Conservation (phyloP, 345 rosid species). For the Ricinus communis region DNA sequence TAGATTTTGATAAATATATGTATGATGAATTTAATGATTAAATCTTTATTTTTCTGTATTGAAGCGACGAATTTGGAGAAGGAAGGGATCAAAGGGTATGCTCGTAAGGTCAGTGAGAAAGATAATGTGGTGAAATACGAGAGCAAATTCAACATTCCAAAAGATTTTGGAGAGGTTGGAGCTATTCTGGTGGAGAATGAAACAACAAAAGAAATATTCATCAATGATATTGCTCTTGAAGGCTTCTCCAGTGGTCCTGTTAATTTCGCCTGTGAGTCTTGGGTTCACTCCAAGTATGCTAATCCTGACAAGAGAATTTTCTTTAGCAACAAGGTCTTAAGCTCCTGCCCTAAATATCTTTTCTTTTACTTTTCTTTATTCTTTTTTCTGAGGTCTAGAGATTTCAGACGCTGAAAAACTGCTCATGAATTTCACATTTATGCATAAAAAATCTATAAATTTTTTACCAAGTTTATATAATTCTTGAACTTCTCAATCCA, state of each 20-base stretch:
- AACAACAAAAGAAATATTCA: slow-evolving; percentile 11
- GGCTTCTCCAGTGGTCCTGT: slow-evolving; percentile 4
- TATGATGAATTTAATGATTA: no score
- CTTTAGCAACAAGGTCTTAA: slow-evolving; percentile 19
- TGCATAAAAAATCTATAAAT: no score
- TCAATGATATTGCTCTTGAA: slow-evolving; percentile 14
- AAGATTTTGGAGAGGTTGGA: slow-evolving; percentile 21
- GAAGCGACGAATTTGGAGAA: slow-evolving; percentile 15
- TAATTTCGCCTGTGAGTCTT: slow-evolving; percentile 10
- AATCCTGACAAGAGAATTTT: slow-evolving; percentile 15
- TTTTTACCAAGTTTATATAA: no score
- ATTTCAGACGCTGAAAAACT: no score
- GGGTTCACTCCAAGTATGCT: slow-evolving; percentile 16
- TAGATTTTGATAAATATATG: no score
- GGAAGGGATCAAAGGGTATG: slow-evolving; percentile 6
- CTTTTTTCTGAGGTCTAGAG: no score
- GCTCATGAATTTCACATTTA: no score
- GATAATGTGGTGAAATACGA: slow-evolving; percentile 2
- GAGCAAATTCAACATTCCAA: slow-evolving; percentile 8
- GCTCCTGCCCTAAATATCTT: background rate
- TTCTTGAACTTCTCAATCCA: no score
- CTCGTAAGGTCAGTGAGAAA: background rate
- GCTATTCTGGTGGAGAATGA: slow-evolving; percentile 20
- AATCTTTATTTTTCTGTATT: no score
- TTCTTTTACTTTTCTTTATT: background rate